Evolutionary conservation across 192 early-diverging fungal genomes (phyloP), one percentile per base, ranked within the genome.

Genomic region (Coemansia sp.): DNA sequence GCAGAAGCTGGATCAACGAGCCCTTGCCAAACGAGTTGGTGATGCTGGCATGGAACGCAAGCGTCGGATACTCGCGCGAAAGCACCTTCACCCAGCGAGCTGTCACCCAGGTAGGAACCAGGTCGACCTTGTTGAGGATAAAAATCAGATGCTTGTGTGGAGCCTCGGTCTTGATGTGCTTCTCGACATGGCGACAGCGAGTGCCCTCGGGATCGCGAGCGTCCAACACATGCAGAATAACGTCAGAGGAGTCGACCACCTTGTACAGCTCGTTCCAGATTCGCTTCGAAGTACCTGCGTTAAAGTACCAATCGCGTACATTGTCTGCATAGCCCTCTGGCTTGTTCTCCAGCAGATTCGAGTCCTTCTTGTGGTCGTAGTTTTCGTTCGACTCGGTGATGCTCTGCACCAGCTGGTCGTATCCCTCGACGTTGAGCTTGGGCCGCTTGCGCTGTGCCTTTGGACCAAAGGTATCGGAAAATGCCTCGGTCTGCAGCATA

Each of bases 211-310:
- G 97, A 74, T 99, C 95, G 60, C 97, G 88, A n/a, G 97, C 94
- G 86, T 99, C 97, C 67, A 99, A 72, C 5, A 99, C 97, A 63
- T 97, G 96, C 63, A 97, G 90, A 49, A 99, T 88, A 29, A 93
- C 89, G 80, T 99, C 96, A 0, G 94, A 96, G 16, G 94, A 96
- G 79, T 97, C 96, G 51, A 99, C 89, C 36, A 97, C 94, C 85
- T 99, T 99, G 87, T 99, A 97, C 42, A 99, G 83, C 78, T 99
- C 97, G 81, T 91, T 91, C 97, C 97, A 99, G 62, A 99, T 99
- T 72, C 97, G 90, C 76, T 92, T 94, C 2, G 94, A 96, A 68
- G 96, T 94, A 60, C 97, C 97, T 48, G 94, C 94, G 33, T 87
- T 88, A 69, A 99, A 90, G 64, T 94, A 89, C 71, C 93, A 93